Percentiles rank a stretch among this genome's conserved stretches.
Conservation (phyloP, 805 yeast genomes). For the Lachancea dasiensis region DNA sequence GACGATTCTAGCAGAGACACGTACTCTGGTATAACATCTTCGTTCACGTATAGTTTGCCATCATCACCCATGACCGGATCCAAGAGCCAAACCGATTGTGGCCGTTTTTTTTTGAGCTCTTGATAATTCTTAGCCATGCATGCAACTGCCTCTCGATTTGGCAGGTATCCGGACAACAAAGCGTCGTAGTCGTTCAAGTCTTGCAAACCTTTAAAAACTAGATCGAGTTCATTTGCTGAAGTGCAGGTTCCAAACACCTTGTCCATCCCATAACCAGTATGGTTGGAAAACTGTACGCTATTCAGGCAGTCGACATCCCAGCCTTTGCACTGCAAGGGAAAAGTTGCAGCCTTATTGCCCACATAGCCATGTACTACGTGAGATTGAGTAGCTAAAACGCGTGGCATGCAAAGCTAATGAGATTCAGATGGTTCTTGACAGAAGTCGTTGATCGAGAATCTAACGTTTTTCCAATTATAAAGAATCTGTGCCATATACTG, state of each 20-base stretch:
- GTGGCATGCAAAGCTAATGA: no score
- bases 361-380: conserved; percentile 73
- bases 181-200: conserved; percentile 42
- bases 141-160: conserved; percentile 46
- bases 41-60: conserved; percentile 59
- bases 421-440: no score
- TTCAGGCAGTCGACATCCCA: conserved; percentile 67
- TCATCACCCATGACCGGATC: conserved; percentile 85
- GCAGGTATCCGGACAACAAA: conserved; percentile 62
- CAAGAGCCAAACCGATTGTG: conserved; percentile 46
- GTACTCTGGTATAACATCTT: conserved; percentile 55
- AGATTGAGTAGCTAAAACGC: conserved; percentile 51
- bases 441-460: no score
- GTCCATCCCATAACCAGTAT: conserved; percentile 51
- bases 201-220: conserved; percentile 37
- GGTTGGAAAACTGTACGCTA: conserved; percentile 62
- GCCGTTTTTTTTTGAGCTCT: conserved; percentile 33
- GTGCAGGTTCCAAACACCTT: conserved; percentile 40
- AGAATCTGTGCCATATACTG: no score
- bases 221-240: conserved; percentile 36
- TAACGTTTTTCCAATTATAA: no score
- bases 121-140: conserved; percentile 38
- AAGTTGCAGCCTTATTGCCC: conserved; percentile 61
- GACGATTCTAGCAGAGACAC: conserved; percentile 39
- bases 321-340: conserved; percentile 57